phyloP scores from a whole-genome alignment of 108 stramenopile species.

The Skeletonema marinoi region DNA sequence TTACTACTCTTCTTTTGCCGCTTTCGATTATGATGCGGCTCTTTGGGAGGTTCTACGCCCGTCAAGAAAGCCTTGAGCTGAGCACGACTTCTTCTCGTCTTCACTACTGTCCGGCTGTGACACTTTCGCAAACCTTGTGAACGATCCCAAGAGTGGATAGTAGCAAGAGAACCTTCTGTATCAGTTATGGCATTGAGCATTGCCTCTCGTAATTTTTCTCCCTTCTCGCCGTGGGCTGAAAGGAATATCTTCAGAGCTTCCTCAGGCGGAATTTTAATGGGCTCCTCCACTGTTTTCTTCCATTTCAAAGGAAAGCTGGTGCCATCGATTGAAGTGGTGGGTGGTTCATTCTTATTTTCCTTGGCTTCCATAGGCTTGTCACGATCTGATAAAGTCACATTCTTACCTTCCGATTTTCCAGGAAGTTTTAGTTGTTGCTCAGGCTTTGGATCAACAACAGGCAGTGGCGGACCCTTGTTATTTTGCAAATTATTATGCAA shows the following conservation, averaged over 20 bases:
- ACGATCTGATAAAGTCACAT: not conserved
- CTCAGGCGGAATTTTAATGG: slow-evolving; percentile 5
- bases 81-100: slow-evolving; percentile 37
- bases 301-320: not conserved
- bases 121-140: slow-evolving; percentile 30
- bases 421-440: not conserved
- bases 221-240: slow-evolving; percentile 20
- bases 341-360: not conserved
- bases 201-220: slow-evolving; percentile 1
- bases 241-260: slow-evolving; percentile 22
- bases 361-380: not conserved
- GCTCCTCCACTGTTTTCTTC: not conserved
- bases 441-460: not conserved
- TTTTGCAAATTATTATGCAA: not conserved
- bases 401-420: not conserved
- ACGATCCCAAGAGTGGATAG: slow-evolving; percentile 41
- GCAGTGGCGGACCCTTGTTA: not conserved
- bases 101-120: slow-evolving; percentile 40
- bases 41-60: slow-evolving; percentile 24
- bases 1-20: not conserved
- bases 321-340: not conserved
- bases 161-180: slow-evolving; percentile 25
- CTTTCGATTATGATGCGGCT: slow-evolving; percentile 17
- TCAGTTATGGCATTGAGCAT: slow-evolving; percentile 26
- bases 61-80: slow-evolving; percentile 35